Percentiles rank a stretch among this genome's conserved stretches.
Evolutionary conservation across 1,284 basidiomycete species (phyloP).

Genomic region (Cutaneotrichosporon dermatis): DNA sequence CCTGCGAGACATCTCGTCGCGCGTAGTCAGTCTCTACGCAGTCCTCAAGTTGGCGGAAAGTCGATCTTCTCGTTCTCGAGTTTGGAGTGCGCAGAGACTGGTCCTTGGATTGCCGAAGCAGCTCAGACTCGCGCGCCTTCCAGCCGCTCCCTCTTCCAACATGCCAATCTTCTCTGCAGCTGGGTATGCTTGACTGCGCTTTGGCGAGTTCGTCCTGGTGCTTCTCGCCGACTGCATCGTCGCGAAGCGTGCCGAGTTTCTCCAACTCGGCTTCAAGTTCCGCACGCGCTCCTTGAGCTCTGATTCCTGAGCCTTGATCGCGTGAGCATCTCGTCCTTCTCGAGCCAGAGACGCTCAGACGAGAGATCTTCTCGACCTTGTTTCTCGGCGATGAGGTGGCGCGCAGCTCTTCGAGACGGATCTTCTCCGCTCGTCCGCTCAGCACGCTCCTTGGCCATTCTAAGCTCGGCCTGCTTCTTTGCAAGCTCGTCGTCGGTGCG

Average conservation of each 20-base stretch:
- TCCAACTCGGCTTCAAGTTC: conserved; percentile 80
- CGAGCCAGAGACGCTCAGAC: conserved; percentile 72
- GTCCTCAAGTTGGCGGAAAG: conserved; percentile 65
- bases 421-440: conserved; percentile 81
- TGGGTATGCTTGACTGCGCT: conserved; percentile 61
- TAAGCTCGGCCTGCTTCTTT: conserved; percentile 80
- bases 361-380: conserved; percentile 73
- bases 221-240: conserved; percentile 56
- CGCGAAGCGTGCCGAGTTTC: conserved; percentile 76
- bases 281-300: conserved; percentile 80
- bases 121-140: conserved; percentile 61
- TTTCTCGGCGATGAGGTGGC: conserved; percentile 78
- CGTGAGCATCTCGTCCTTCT: conserved; percentile 81
- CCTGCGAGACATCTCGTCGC: conserved; percentile 73
- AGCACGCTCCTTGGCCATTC: conserved; percentile 73
- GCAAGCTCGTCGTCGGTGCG: conserved; percentile 87
- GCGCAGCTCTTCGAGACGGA: conserved; percentile 70
- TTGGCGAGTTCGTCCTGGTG: conserved; percentile 29
- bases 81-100: conserved; percentile 29
- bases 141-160: conserved; percentile 71
- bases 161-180: conserved; percentile 74
- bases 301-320: conserved; percentile 75
- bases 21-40: conserved; percentile 66
- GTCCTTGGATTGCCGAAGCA: conserved; percentile 46
- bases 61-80: conserved; percentile 57